Base-by-base conservation (phyloP, 495 filamentous ascomycete species). In the Hypoxylon rickii region DNA sequence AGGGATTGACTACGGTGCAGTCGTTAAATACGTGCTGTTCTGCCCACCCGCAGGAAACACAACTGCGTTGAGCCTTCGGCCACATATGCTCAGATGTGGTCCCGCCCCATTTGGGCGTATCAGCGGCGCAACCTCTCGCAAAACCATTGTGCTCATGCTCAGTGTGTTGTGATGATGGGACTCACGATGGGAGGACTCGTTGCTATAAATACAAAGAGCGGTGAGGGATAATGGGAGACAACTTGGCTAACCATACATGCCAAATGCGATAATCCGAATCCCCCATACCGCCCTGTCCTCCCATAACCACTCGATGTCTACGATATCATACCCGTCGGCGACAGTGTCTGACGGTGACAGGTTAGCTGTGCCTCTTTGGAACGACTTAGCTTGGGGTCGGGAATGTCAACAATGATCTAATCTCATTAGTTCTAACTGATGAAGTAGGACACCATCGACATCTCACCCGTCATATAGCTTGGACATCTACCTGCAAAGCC, bases 161-260 rank as follows among this genome's bases (percentile, higher is more conserved):
- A 8, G 41, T 10, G 6, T 7, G 26, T 15, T 33, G 29, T 21
- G 15, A 45, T 10, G 1, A 17, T 24, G 16, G 19, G 10, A 41
- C 20, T 29, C 1, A 56, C 17, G 21, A 12, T 13, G 24, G 13
- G 26, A 32, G 45, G 39, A 18, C 33, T 3, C 21, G 29, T 11
- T 44, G 41, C 54, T 61, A 61, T 55, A 61, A 49, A 53, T 26
- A 11, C 3, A 42, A 61, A 42, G 41, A 24, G 58, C 58, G 58
- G 58, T 61, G 58, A 51, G 43, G 13, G 11, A 50, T 47, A 15
- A 46, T 24, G 20, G 36, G 17, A 29, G 15, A 3, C 5, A 13
- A 19, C 7, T 61, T 47, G 18, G 13, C 20, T 24, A 31, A n/a
- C n/a, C n/a, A 40, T 8, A 3, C 8, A 54, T 37, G 33, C 42